Evolutionary conservation across 148 eudicot genomes (phyloP).

Genomic region (Rhododendron molle): DNA sequence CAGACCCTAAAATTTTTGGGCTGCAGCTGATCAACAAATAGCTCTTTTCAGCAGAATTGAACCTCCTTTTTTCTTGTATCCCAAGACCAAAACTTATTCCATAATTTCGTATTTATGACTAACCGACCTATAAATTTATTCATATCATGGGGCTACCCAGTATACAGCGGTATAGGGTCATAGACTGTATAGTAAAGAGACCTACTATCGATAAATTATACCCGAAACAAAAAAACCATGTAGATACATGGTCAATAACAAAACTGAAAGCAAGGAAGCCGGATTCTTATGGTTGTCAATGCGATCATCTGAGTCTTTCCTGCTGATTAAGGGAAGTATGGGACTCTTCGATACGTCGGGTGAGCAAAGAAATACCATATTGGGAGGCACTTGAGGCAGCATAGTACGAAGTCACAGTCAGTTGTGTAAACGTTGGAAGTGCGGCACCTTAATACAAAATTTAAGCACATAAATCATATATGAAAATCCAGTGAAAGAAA

Average conservation of each 20-base stretch:
- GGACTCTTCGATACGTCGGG: conserved; percentile 68
- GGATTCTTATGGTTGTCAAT: conserved; percentile 16
- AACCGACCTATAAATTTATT: neutral
- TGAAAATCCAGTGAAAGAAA: neutral
- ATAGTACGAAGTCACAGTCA: conserved; percentile 75
- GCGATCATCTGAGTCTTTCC: conserved; percentile 37
- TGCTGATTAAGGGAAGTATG: conserved; percentile 47
- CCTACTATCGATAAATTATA: neutral
- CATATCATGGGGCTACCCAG: neutral
- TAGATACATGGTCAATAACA: neutral
- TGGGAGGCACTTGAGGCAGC: conserved; percentile 85
- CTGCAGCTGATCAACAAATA: neutral
- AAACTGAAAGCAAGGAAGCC: conserved; percentile 17
- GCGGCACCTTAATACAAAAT: conserved; percentile 47
- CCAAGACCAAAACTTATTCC: neutral
- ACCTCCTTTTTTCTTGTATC: neutral
- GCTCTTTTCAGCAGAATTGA: neutral
- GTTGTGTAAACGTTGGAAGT: conserved; percentile 71
- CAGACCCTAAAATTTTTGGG: neutral
- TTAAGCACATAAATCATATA: neutral
- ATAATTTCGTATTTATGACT: neutral
- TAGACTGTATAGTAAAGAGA: neutral
- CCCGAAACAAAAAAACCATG: neutral
- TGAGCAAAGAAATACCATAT: conserved; percentile 73
- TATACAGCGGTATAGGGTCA: neutral